These are phyloP conservation scores for Kandelia obovata DNA, from an alignment of 345 rosid species.

Conservation along the genomic window DNA sequence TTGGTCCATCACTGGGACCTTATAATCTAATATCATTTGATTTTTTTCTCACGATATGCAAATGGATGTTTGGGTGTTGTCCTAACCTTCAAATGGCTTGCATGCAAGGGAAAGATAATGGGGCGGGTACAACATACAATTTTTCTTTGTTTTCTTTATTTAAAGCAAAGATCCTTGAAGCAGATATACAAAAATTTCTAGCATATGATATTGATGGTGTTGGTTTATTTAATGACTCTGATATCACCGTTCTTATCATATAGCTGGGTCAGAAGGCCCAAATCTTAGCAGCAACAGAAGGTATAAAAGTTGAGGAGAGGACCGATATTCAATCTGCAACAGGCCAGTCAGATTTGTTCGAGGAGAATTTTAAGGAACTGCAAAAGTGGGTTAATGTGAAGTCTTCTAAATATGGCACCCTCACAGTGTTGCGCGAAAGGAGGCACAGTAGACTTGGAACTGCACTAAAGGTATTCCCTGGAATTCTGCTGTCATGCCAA, in stretches of 20 bases:
- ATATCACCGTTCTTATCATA: slow-evolving; percentile 11
- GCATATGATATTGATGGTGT: not conserved
- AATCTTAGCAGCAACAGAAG: slow-evolving; percentile 29
- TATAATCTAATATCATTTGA: no score
- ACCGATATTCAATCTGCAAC: slow-evolving; percentile 28
- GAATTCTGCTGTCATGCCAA: not conserved
- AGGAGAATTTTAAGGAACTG: slow-evolving; percentile 74
- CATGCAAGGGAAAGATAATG: no score
- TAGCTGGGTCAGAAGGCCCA: slow-evolving; percentile 47
- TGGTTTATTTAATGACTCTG: not conserved
- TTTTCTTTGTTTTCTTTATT: no score
- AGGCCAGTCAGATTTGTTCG: slow-evolving; percentile 53
- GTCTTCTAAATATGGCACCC: slow-evolving; percentile 72
- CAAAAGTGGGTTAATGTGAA: slow-evolving; percentile 87
- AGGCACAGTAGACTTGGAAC: slow-evolving; percentile 67
- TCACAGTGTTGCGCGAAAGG: slow-evolving; percentile 69
- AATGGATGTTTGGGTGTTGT: no score
- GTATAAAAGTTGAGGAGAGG: slow-evolving; percentile 34
- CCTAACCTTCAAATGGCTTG: no score
- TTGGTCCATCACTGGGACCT: no score
- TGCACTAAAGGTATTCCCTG: slow-evolving; percentile 68
- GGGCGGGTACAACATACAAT: no score
- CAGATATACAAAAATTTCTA: no score
- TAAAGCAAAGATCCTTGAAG: no score
- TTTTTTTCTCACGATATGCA: no score